These are phyloP conservation scores for Leavenworthia alabamica DNA, from an alignment of 345 rosid genomes.

Conservation along the genomic window DNA sequence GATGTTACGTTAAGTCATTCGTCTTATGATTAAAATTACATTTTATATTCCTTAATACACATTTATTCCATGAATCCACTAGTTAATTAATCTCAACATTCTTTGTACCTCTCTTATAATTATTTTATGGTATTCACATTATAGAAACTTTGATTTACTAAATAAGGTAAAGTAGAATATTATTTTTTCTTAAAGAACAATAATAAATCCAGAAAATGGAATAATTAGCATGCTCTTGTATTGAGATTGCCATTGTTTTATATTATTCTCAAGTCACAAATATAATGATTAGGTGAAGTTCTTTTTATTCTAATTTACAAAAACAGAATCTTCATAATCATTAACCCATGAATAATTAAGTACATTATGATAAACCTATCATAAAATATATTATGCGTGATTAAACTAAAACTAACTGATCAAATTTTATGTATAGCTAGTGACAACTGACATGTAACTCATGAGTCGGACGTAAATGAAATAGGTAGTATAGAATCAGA, in stretches of 20 bases:
- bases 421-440: conserved; percentile 4
- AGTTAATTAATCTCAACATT: too few species aligned
- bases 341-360: conserved; percentile 14
- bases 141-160: conserved; percentile 1
- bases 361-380: conserved; percentile 15
- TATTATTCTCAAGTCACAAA: conserved; percentile 4
- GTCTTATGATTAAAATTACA: conserved; percentile 35
- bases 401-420: conserved; percentile 22
- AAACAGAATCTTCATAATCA: conserved; percentile 25
- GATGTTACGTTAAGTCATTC: conserved; percentile 29
- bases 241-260: conserved; percentile 11
- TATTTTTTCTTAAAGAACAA: background rate
- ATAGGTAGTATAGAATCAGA: conserved; percentile 14
- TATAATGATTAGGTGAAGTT: conserved; percentile 11
- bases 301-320: conserved; percentile 10
- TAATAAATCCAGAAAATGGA: background rate
- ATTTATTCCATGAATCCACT: too few species aligned
- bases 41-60: conserved; percentile 35
- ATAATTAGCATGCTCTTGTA: background rate
- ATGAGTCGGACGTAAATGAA: background rate
- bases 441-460: too few species aligned
- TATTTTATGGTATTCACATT: too few species aligned
- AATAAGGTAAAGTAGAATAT: background rate
- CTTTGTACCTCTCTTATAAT: too few species aligned
- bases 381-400: conserved; percentile 7